Conservation (phyloP, 106 monocot species). For the Iris macrosiphon region DNA sequence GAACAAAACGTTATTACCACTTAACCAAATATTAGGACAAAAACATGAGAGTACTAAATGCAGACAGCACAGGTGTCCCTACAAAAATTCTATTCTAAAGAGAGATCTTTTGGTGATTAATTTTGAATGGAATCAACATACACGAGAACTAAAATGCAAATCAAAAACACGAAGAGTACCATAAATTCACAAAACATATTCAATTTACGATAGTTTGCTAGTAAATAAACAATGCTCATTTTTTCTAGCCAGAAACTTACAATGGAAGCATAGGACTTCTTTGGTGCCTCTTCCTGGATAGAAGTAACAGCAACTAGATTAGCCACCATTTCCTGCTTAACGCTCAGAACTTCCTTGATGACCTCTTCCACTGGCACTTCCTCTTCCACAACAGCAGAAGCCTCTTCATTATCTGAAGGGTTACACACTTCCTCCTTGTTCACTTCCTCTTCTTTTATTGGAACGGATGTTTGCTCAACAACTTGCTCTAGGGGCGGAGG, state of each 20-base stretch:
- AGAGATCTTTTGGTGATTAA: too few species aligned
- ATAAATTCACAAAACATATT: too few species aligned
- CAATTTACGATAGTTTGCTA: too few species aligned
- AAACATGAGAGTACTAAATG: too few species aligned
- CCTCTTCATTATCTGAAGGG: slow-evolving; percentile 45
- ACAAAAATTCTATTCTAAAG: too few species aligned
- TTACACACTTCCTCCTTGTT: slow-evolving; percentile 46
- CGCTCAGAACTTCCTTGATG: slow-evolving; percentile 49
- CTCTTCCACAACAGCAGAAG: slow-evolving; percentile 34
- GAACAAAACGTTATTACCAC: too few species aligned
- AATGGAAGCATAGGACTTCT: slow-evolving; percentile 97
- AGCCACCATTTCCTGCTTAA: slow-evolving; percentile 7
- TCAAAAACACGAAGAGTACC: too few species aligned
- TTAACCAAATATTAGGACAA: too few species aligned
- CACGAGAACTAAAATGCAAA: too few species aligned
- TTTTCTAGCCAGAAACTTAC: slow-evolving; percentile 39
- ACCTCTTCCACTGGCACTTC: slow-evolving; percentile 47
- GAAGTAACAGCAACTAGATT: slow-evolving; percentile 4
- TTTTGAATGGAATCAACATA: too few species aligned
- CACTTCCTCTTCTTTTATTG: slow-evolving; percentile 37
- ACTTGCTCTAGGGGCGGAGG: slow-evolving; percentile 19
- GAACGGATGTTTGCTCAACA: slow-evolving; percentile 13
- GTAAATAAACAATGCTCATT: not conserved
- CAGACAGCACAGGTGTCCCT: too few species aligned
- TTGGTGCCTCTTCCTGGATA: slow-evolving; percentile 47